Evolutionary conservation across 2,329 filamentous ascomycete species (phyloP), one percentile per base, ranked within the genome.

Genomic region (Fusarium setosum): DNA sequence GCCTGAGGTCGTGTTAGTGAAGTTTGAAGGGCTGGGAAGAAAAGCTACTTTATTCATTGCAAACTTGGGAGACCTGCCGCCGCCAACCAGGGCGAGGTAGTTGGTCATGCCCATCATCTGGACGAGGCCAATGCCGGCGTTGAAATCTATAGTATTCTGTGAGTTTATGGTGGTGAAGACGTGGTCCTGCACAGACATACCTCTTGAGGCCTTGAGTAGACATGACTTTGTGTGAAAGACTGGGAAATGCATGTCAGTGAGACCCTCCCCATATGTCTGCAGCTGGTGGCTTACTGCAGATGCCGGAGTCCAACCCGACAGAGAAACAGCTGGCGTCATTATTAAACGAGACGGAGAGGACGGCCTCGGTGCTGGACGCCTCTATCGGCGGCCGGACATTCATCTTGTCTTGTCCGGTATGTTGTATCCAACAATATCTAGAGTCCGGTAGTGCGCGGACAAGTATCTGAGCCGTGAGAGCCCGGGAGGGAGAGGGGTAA

Each of bases 341-440:
- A 75, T 97, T 98, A 82, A 97, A 97, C 9, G 92, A 88, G 42
- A 91, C 88, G 13, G 93, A 96, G 34, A 97, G 86, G 11, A 94
- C 94, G 61, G 90, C 86, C 5, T 92, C 90, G 53, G 90, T 88
- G 40, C 85, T 86, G 17, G 92, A 89, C 49, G 89, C 88, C 81
- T 97, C 93, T 74, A 98, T 93, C 56, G 92, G 88, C 51, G 91
- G 92, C 59, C 95, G 87, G 40, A 94, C 96, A 77, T 98, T 96
- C 96, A 98, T 99, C 52, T 62, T 65, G 60, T 38, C 35, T 55
- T 59, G 31, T 42, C 29, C 56, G 51, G 51, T 44, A 55, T 54
- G 60, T 61, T 68, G 42, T 20, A 42, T 21, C 23, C 48, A 42
- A 26, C 20, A 37, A n/a, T 26, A n/a, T 20, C n/a, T n/a, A 21